Base-by-base conservation (phyloP, 257 asterid genomes). In the Solanum rostratum region DNA sequence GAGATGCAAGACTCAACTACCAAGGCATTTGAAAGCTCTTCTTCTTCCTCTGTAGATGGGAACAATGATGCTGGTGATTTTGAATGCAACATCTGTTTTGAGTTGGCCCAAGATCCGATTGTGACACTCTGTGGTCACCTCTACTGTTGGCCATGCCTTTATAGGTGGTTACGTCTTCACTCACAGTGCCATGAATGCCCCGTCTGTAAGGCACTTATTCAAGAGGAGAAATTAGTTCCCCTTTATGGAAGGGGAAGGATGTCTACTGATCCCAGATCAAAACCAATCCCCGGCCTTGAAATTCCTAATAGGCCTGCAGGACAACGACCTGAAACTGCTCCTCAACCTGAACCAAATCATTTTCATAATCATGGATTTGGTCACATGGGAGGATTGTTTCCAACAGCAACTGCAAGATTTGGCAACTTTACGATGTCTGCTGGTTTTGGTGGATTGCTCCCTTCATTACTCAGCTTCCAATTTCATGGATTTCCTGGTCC, bases 121-220 rank as follows among this genome's bases (percentile, higher is more conserved):
- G 98, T 96, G 49, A 96, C 99, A 15, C 97, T 92, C 53, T 96
- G 99, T 60, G 99, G 99, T 69, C 99, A 96, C 88, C 97, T 96
- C 39, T 96, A 93, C 87, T 96, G 99, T 85, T 93, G 99, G 98
- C 95, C 98, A n/a, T 96, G 99, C 90, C 93, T 96, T 71, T 93
- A 86, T 92, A 94, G 92, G 78, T 96, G 99, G 99, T 94, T 96
- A 88, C 93, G 85, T 37, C 89, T 90, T 83, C 98, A 96, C 69
- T 96, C 99, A 9, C 94, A 89, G 82, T 92, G 90, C n/a, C 97
- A 92, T 24, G 97, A 93, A 86, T 96, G 99, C 88, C 98, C 99
- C 0, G 97, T 96, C 41, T 96, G 99, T 85, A 96, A 96, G 88
- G 93, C 98, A 33, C 83, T 93, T 33, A 89, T 96, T 68, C 90